A percentile compares a stretch with the other conserved stretches of the same genome.
phyloP scores from a whole-genome alignment of 1,284 basidiomycete genomes.

The Malassezia yamatoensis region DNA sequence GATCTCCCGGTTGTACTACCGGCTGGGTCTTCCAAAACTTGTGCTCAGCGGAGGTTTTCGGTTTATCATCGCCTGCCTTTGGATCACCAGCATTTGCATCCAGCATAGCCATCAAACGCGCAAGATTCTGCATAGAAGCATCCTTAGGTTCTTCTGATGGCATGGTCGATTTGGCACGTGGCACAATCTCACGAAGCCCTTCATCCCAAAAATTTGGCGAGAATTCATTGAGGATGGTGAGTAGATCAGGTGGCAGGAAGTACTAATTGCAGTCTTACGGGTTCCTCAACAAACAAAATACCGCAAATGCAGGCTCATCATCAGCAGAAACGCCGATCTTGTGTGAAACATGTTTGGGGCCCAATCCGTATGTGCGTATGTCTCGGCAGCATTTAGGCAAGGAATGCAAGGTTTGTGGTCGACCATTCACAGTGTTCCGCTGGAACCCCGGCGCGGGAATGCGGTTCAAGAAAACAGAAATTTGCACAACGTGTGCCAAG shows the following conservation, averaged over 20 bases:
- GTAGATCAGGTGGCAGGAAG: too few species aligned
- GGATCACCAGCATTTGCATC: neutral
- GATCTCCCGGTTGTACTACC: conserved; percentile 65
- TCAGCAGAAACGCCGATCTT: conserved; percentile 80
- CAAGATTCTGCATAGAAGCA: conserved; percentile 11
- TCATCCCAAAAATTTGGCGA: too few species aligned
- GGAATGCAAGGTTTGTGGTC: conserved; percentile 83
- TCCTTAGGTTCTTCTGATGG: neutral
- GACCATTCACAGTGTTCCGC: conserved; percentile 84
- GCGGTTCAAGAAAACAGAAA: conserved; percentile 92
- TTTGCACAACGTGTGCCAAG: conserved; percentile 97
- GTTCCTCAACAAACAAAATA: conserved; percentile 25
- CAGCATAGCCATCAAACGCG: conserved; percentile 14
- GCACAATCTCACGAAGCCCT: neutral
- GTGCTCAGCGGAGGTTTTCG: conserved; percentile 22
- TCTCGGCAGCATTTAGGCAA: conserved; percentile 92
- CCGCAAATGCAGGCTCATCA: conserved; percentile 64
- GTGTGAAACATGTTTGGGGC: conserved; percentile 51
- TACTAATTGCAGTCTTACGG: conserved; percentile 19
- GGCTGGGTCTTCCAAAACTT: conserved; percentile 54
- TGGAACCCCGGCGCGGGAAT: conserved; percentile 91
- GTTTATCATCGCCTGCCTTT: neutral
- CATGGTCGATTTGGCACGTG: neutral
- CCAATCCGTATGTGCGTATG: conserved; percentile 50
- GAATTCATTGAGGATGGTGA: too few species aligned